A percentile compares a stretch with the other conserved stretches of the same genome.
Evolutionary conservation across 2,329 filamentous ascomycete genomes (phyloP).

Genomic region (Xylaria sp.): DNA sequence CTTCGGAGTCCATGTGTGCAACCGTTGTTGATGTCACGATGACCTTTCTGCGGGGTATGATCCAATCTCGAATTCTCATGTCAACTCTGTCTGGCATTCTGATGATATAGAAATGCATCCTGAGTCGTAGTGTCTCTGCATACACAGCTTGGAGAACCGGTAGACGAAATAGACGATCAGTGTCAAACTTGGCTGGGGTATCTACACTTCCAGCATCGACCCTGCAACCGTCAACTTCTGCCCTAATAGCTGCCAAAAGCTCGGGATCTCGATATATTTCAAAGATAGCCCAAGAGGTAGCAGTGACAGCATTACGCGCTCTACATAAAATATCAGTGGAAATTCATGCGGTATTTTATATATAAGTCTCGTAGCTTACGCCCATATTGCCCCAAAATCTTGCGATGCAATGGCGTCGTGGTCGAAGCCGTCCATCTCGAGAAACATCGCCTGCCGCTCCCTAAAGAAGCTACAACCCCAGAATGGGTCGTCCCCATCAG

Average conservation of each 20-base stretch:
- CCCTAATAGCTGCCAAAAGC: slow-evolving; percentile 38
- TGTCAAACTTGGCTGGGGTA: slow-evolving; percentile 39
- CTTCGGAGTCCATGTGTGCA: slow-evolving; percentile 46
- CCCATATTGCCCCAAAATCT: slow-evolving; percentile 46
- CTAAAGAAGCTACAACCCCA: slow-evolving; percentile 47
- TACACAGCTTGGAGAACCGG: slow-evolving; percentile 46
- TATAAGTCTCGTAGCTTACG: slow-evolving; percentile 37
- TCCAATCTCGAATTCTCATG: slow-evolving; percentile 42
- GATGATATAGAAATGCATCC: slow-evolving; percentile 49
- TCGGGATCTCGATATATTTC: slow-evolving; percentile 44
- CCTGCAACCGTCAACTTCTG: slow-evolving; percentile 33
- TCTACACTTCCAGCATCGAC: slow-evolving; percentile 24
- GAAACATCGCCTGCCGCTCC: slow-evolving; percentile 43
- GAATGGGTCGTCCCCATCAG: slow-evolving; percentile 43
- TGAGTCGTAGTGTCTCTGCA: slow-evolving; percentile 47
- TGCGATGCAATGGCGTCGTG: slow-evolving; percentile 43
- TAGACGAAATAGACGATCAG: slow-evolving; percentile 41
- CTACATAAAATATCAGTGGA: slow-evolving; percentile 36
- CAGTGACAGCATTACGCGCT: slow-evolving; percentile 40
- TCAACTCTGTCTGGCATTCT: slow-evolving; percentile 43
- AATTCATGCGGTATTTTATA: too few species aligned
- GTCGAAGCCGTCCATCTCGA: slow-evolving; percentile 46
- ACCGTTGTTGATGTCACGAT: slow-evolving; percentile 46
- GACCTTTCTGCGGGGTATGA: slow-evolving; percentile 40
- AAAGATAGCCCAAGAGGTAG: slow-evolving; percentile 43